phyloP scores from a whole-genome alignment of 257 asterid genomes.

The Forsythia viridissima region DNA sequence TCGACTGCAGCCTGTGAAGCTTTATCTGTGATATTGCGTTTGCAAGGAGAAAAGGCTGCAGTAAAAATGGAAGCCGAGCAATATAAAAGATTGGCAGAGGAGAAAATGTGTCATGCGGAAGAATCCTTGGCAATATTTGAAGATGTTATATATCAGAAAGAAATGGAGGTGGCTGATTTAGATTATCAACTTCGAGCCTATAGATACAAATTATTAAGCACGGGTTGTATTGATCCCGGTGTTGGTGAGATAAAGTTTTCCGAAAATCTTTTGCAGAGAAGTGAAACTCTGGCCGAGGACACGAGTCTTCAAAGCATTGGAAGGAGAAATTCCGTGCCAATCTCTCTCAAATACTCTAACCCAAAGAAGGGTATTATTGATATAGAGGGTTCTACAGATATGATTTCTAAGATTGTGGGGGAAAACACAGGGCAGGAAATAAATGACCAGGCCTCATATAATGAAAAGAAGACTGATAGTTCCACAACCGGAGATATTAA shows the following conservation, averaged over 20 bases:
- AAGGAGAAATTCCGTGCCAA: conserved; percentile 72
- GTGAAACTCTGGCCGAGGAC: conserved; percentile 34
- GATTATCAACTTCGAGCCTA: conserved; percentile 82
- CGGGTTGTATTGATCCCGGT: conserved; percentile 66
- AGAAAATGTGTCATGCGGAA: conserved; percentile 82
- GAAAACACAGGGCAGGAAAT: conserved; percentile 36
- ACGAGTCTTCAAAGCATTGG: conserved; percentile 30
- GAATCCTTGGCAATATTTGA: conserved; percentile 78
- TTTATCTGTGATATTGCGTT: conserved; percentile 68
- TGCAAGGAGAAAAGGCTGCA: conserved; percentile 86
- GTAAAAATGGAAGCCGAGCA: conserved; percentile 93
- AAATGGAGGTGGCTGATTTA: conserved; percentile 79
- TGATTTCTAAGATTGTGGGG: conserved; percentile 35
- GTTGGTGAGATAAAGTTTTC: conserved; percentile 51
- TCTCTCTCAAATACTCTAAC: conserved; percentile 25
- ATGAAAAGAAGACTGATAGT: conserved; percentile 44
- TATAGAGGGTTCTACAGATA: conserved; percentile 37
- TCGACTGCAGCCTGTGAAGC: conserved; percentile 88
- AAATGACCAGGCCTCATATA: conserved; percentile 31
- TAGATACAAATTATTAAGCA: conserved; percentile 58
- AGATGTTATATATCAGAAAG: conserved; percentile 79
- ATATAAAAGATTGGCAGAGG: conserved; percentile 82
- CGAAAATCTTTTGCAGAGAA: conserved; percentile 45
- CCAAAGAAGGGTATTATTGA: conserved; percentile 45
- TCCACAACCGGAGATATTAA: conserved; percentile 38